Conservation (phyloP, 2,329 filamentous ascomycete species). For the Diaporthe ilicicola region DNA sequence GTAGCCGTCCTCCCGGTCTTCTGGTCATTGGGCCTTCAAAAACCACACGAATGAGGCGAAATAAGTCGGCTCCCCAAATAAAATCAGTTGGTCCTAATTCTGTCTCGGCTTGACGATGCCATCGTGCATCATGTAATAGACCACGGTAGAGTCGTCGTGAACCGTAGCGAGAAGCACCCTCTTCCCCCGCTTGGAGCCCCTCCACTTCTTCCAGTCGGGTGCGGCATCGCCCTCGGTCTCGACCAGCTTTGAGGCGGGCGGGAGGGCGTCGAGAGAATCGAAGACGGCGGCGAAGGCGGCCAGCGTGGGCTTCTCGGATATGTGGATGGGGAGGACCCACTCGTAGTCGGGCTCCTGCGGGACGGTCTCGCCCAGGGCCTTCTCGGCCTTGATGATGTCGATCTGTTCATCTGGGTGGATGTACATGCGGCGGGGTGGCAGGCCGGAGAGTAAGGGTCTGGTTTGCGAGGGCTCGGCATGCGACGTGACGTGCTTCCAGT, state of each 20-base stretch:
- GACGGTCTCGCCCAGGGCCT: constrained; percentile 54
- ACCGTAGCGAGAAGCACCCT: constrained; percentile 77
- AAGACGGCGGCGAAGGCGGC: constrained; percentile 74
- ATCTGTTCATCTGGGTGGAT: constrained; percentile 86
- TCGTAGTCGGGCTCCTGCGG: constrained; percentile 67
- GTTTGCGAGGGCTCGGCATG: constrained; percentile 60
- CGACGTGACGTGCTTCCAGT: constrained; percentile 71
- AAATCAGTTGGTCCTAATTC: constrained; percentile 61
- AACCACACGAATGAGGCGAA: background rate
- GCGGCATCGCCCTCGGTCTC: constrained; percentile 38
- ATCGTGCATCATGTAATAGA: constrained; percentile 86
- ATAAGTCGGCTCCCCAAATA: background rate
- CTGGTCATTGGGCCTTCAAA: background rate
- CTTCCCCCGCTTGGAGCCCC: constrained; percentile 63
- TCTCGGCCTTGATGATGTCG: constrained; percentile 70
- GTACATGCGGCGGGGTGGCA: constrained; percentile 78
- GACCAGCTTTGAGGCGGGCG: constrained; percentile 43
- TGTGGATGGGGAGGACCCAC: constrained; percentile 79
- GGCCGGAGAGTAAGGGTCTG: constrained; percentile 74
- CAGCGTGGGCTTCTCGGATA: constrained; percentile 78
- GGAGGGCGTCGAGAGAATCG: constrained; percentile 63
- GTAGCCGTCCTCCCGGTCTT: background rate
- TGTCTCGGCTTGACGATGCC: constrained; percentile 88
- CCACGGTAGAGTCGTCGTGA: constrained; percentile 82
- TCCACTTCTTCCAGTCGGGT: constrained; percentile 51